Conservation (phyloP, 768 basidiomycete species). For the Hygrophorus russula region DNA sequence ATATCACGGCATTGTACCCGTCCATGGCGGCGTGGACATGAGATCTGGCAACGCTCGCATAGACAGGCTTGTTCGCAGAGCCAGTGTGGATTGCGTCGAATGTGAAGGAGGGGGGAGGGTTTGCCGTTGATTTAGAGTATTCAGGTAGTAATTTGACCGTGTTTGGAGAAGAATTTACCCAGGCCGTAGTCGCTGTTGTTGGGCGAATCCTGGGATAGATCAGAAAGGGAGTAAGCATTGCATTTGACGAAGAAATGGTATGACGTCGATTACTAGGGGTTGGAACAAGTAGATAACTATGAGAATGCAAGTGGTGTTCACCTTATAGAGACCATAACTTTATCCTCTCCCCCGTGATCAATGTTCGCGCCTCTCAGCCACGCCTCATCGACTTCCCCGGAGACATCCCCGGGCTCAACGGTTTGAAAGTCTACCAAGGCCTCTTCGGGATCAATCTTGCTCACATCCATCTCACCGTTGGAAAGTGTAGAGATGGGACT, state of each 20-base stretch:
- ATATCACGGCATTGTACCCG: conserved; percentile 92
- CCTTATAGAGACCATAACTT: conserved; percentile 81
- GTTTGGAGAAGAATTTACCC: conserved; percentile 37
- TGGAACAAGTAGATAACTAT: neutral
- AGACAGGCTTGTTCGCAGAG: conserved; percentile 70
- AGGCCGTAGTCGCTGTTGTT: conserved; percentile 37
- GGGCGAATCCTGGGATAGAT: conserved; percentile 47
- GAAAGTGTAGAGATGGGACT: conserved; percentile 37
- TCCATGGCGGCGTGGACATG: conserved; percentile 92
- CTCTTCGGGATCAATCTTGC: conserved; percentile 62
- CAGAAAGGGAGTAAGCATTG: conserved; percentile 1
- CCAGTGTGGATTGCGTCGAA: conserved; percentile 74
- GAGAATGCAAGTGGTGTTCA: conserved; percentile 18
- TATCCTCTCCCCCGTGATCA: conserved; percentile 66
- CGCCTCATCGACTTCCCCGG: conserved; percentile 55
- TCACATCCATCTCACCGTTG: conserved; percentile 66
- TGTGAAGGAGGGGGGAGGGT: conserved; percentile 31
- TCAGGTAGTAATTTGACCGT: conserved; percentile 53
- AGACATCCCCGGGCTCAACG: conserved; percentile 58
- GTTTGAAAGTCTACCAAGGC: conserved; percentile 66
- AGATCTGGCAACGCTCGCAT: conserved; percentile 61
- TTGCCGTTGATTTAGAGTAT: conserved; percentile 32
- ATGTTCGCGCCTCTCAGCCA: conserved; percentile 28
- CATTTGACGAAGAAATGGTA: conserved; percentile 2
- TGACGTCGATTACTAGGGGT: neutral